Conservation (phyloP, 139 green algal species). For the Chlamydomonas schloesseri region DNA sequence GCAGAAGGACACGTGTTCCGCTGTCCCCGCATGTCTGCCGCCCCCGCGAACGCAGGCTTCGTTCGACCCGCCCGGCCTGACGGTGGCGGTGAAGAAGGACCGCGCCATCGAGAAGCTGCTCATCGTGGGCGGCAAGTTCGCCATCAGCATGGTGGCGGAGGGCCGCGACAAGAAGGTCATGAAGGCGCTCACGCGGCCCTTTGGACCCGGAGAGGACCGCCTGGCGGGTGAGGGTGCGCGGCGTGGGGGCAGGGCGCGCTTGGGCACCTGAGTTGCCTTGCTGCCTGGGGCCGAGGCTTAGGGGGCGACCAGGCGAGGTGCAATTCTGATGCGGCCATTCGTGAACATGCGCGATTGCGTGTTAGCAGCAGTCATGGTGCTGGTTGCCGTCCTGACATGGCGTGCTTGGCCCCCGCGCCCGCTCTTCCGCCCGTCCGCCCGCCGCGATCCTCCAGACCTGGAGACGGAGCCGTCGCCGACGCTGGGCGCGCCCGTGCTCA, state of each 20-base stretch:
- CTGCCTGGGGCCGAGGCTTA: no score
- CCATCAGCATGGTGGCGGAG: constrained; percentile 90
- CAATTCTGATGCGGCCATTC: background rate
- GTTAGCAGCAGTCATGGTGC: no score
- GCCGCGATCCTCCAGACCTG: no score
- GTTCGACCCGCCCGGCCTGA: constrained; percentile 94
- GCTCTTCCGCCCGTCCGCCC: no score
- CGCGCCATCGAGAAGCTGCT: constrained; percentile 93
- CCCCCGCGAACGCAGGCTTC: constrained; percentile 68
- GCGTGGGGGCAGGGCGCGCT: background rate
- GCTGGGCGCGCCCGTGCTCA: constrained; percentile 67
- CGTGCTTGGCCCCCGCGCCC: no score
- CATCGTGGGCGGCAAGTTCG: constrained; percentile 76
- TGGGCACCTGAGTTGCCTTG: no score
- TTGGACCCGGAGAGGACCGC: constrained; percentile 89
- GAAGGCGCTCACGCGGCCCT: constrained; percentile 79
- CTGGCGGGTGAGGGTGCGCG: constrained; percentile 66
- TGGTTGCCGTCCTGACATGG: no score
- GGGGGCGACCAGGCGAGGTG: background rate
- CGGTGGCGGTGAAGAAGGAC: constrained; percentile 94
- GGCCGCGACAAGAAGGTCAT: constrained; percentile 51
- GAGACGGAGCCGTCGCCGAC: constrained; percentile 54
- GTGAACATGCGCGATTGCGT: no score
- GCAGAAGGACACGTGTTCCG: no score
- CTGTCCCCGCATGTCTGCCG: no score